Conservation (phyloP, 768 basidiomycete species). For the Phaeotremella fagi region DNA sequence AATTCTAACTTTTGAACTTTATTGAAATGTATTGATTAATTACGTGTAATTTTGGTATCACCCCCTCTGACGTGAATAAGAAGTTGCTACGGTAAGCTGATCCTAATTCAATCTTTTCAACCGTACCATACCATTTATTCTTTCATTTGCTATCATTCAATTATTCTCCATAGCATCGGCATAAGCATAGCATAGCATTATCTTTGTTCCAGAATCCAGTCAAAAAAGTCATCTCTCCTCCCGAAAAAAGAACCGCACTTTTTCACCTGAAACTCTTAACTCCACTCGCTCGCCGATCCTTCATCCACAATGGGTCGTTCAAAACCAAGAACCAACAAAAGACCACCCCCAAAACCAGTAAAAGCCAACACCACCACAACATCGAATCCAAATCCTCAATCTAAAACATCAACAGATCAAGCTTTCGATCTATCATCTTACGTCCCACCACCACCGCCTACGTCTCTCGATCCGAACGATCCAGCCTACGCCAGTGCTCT, state of each 20-base stretch:
- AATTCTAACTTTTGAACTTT: too few relatives aligned
- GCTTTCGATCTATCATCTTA: constrained; percentile 10
- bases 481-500: constrained; percentile 11
- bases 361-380: constrained; percentile 4
- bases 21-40: too few relatives aligned
- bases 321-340: constrained; percentile 34
- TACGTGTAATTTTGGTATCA: too few relatives aligned
- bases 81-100: too few relatives aligned
- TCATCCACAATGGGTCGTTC: constrained; percentile 19
- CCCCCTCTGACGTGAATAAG: too few relatives aligned
- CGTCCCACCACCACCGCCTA: constrained; percentile 4
- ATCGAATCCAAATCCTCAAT: not conserved
- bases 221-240: not conserved
- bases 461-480: constrained; percentile 16
- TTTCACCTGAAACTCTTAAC: too few relatives aligned
- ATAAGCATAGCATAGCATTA: too few relatives aligned
- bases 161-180: too few relatives aligned
- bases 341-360: constrained; percentile 28
- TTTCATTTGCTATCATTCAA: too few relatives aligned
- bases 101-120: too few relatives aligned
- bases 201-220: too few relatives aligned
- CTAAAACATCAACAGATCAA: constrained; percentile 2
- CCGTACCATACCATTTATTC: too few relatives aligned
- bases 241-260: not conserved
- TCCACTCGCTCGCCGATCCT: not conserved